Conservation (phyloP, 768 basidiomycete species). For the Suillus clintonianus region DNA sequence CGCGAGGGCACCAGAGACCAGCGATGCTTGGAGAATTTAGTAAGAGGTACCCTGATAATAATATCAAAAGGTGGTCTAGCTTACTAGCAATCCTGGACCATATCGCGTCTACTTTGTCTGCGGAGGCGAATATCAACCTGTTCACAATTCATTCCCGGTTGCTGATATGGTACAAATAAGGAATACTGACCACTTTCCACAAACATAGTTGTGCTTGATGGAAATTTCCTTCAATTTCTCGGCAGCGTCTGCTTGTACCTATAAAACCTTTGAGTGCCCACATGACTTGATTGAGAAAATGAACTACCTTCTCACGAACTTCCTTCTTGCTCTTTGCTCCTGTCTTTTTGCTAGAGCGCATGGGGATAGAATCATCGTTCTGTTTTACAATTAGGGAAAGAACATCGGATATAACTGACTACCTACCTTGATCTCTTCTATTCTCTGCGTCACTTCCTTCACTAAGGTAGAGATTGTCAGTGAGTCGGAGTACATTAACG, state of each 20-base stretch:
- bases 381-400: constrained; percentile 26
- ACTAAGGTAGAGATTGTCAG: constrained; percentile 39
- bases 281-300: background rate
- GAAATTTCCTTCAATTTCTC: constrained; percentile 62
- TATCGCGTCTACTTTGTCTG: constrained; percentile 62
- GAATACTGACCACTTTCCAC: constrained; percentile 65
- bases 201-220: constrained; percentile 50
- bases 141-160: background rate
- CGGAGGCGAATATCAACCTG: constrained; percentile 68
- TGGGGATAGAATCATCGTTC: constrained; percentile 68
- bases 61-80: constrained; percentile 16
- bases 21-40: constrained; percentile 46
- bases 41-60: background rate
- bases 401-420: background rate
- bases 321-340: constrained; percentile 77
- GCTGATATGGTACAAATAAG: background rate
- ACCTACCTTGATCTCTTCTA: constrained; percentile 62
- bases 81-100: constrained; percentile 65
- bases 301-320: constrained; percentile 61
- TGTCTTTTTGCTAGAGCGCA: constrained; percentile 70
- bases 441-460: constrained; percentile 52
- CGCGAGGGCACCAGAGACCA: constrained; percentile 63
- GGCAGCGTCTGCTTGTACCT: constrained; percentile 64
- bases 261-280: background rate
- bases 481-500: background rate